Conservation (phyloP, 805 yeast species). For the Candida broadrunensis region DNA sequence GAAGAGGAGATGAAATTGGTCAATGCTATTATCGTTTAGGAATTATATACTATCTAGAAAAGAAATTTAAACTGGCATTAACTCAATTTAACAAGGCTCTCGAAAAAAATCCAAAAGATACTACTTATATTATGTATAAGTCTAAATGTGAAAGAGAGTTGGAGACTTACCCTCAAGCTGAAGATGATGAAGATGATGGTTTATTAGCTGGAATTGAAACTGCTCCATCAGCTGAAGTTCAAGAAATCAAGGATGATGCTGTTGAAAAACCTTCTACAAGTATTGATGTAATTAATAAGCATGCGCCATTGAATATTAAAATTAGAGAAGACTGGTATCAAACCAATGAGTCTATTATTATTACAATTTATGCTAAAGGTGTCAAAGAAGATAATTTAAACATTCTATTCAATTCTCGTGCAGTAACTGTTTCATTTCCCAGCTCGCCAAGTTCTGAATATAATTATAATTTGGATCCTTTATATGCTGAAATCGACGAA, state of each 20-base stretch:
- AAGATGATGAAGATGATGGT: constrained; percentile 8
- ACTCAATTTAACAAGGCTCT: constrained; percentile 41
- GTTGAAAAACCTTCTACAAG: constrained; percentile 16
- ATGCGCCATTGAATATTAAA: constrained; percentile 37
- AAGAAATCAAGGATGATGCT: background rate
- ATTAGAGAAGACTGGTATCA: constrained; percentile 59
- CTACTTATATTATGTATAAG: constrained; percentile 48
- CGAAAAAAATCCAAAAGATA: constrained; percentile 41
- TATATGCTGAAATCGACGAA: constrained; percentile 51
- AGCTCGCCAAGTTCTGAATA: constrained; percentile 52
- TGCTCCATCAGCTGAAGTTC: background rate
- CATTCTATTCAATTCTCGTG: constrained; percentile 34
- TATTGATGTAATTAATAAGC: constrained; percentile 31
- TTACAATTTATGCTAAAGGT: constrained; percentile 69
- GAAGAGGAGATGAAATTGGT: constrained; percentile 46
- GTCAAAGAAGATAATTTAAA: constrained; percentile 49
- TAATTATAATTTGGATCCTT: constrained; percentile 52
- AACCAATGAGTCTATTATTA: constrained; percentile 48
- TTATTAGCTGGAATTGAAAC: constrained; percentile 1
- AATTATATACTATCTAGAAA: constrained; percentile 41
- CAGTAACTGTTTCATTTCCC: constrained; percentile 46
- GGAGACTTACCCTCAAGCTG: constrained; percentile 19
- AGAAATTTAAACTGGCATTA: constrained; percentile 40
- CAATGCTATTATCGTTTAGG: constrained; percentile 49
- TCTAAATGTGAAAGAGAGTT: constrained; percentile 32